A percentile compares a stretch with the other conserved stretches of the same genome.
Evolutionary conservation across 169 alveolate genomes (phyloP).

Genomic region (Plasmodium cynomolgi): DNA sequence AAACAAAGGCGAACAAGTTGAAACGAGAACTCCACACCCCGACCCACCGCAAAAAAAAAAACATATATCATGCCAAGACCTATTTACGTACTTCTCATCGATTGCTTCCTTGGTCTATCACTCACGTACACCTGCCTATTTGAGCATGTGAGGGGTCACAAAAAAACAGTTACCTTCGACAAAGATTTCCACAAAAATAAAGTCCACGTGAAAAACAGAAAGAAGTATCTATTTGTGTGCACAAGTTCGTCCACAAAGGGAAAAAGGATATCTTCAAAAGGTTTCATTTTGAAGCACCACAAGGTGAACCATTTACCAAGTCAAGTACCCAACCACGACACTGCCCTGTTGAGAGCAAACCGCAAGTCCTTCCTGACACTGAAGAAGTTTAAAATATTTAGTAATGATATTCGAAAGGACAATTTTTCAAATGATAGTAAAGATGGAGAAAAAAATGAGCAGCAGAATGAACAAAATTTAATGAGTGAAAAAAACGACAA

Average conservation of each 20-base stretch:
- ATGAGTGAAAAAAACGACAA: conserved; percentile 4
- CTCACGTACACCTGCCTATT: conserved; percentile 8
- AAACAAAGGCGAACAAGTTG: background rate
- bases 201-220: background rate
- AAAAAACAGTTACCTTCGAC: background rate
- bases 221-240: conserved; percentile 30
- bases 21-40: background rate
- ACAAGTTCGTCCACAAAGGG: background rate
- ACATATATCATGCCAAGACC: conserved; percentile 58
- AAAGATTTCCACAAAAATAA: conserved; percentile 6
- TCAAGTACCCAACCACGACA: background rate
- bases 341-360: background rate
- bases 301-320: background rate
- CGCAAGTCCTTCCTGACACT: background rate
- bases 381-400: conserved; percentile 20
- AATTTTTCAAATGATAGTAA: background rate
- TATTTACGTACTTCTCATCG: conserved; percentile 22
- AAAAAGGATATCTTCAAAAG: conserved; percentile 1
- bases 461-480: background rate
- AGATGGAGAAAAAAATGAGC: background rate
- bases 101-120: conserved; percentile 37
- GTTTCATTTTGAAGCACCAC: conserved; percentile 9
- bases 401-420: background rate
- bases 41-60: conserved; percentile 6
- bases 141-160: conserved; percentile 46